Conservation (phyloP, 305 asterid species). For the Fraxinus dipetala region DNA sequence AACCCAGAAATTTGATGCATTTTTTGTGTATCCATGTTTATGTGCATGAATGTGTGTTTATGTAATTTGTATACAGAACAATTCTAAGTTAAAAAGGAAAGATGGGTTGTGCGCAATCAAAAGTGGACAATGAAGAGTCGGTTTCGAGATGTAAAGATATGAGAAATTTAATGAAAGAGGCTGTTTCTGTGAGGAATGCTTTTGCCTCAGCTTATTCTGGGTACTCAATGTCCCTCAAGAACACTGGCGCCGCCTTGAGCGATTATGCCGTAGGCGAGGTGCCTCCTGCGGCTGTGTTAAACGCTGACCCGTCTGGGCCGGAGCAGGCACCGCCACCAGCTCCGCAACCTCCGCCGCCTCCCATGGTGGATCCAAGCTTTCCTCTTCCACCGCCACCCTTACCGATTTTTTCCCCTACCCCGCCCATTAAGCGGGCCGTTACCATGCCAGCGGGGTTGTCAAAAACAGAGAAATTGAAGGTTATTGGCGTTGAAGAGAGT, state of each 20-base stretch:
- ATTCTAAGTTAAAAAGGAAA: neutral
- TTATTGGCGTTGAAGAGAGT: slow-evolving; percentile 44
- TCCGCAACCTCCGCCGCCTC: slow-evolving; percentile 57
- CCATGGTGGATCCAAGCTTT: slow-evolving; percentile 53
- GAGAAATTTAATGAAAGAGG: slow-evolving; percentile 80
- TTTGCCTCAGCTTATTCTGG: slow-evolving; percentile 94
- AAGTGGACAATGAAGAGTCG: slow-evolving; percentile 84
- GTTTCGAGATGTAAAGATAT: slow-evolving; percentile 90
- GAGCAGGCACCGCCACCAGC: slow-evolving; percentile 60
- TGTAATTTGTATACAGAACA: neutral
- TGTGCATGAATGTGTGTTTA: neutral
- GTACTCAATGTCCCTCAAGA: slow-evolving; percentile 68
- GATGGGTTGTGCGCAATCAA: slow-evolving; percentile 96
- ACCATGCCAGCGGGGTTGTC: slow-evolving; percentile 67
- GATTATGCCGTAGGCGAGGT: slow-evolving; percentile 88
- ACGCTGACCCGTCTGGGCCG: slow-evolving; percentile 35
- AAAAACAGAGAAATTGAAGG: slow-evolving; percentile 42
- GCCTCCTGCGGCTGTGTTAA: slow-evolving; percentile 37
- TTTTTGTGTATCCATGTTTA: neutral
- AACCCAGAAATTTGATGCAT: neutral
- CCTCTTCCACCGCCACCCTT: slow-evolving; percentile 95
- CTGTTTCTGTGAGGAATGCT: slow-evolving; percentile 69
- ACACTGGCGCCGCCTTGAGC: slow-evolving; percentile 90
- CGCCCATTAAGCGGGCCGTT: slow-evolving; percentile 65
- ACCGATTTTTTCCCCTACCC: slow-evolving; percentile 71